These are phyloP conservation scores for Saccharomyces hybrid DNA, from an alignment of 1,139 yeast genomes.

Conservation along the genomic window DNA sequence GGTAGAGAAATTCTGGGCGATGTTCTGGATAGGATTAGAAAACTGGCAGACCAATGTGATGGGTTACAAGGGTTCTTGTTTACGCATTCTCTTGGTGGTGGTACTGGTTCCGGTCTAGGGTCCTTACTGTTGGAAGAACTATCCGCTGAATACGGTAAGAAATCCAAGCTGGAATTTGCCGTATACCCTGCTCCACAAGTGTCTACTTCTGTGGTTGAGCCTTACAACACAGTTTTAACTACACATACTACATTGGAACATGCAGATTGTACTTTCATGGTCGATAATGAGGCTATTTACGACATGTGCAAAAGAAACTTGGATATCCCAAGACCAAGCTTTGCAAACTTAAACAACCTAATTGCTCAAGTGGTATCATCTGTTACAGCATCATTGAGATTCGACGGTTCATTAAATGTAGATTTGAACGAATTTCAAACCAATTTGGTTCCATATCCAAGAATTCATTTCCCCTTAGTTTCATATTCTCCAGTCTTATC, in stretches of 20 bases:
- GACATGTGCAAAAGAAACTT: slow-evolving; percentile 95
- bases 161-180: slow-evolving; percentile 93
- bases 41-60: slow-evolving; percentile 94
- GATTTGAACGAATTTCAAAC: slow-evolving; percentile 97
- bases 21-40: slow-evolving; percentile 89
- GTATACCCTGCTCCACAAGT: slow-evolving; percentile 98
- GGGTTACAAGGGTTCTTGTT: slow-evolving; percentile 96
- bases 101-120: slow-evolving; percentile 98
- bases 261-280: slow-evolving; percentile 98
- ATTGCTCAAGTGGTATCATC: slow-evolving; percentile 97
- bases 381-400: slow-evolving; percentile 95
- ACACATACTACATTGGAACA: slow-evolving; percentile 96
- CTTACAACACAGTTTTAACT: slow-evolving; percentile 92
- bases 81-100: slow-evolving; percentile 98
- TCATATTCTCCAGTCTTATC: slow-evolving; percentile 95
- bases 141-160: slow-evolving; percentile 88
- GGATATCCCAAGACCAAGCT: slow-evolving; percentile 86
- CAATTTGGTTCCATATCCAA: slow-evolving; percentile 95
- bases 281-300: slow-evolving; percentile 95
- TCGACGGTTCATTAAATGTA: slow-evolving; percentile 93
- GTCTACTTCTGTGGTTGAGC: slow-evolving; percentile 95
- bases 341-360: slow-evolving; percentile 77
- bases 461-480: slow-evolving; percentile 98
- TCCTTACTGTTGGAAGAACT: slow-evolving; percentile 88
- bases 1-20: slow-evolving; percentile 95